A percentile compares a stretch with the other conserved stretches of the same genome.
phyloP scores from a whole-genome alignment of 129 eudicot genomes.

The Arctium minus region DNA sequence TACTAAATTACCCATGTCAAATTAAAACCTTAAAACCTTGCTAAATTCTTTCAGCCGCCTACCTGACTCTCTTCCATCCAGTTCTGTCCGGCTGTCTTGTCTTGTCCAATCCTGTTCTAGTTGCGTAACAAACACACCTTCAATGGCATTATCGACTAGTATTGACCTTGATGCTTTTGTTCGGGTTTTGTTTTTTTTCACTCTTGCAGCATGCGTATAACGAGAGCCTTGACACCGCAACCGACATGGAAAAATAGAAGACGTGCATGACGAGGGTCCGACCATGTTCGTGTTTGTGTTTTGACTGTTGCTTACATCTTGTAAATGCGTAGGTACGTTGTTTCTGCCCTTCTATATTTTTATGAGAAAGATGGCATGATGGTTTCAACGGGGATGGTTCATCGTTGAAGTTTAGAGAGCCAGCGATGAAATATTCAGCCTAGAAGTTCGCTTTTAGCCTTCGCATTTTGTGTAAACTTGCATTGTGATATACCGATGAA shows the following conservation, averaged over 20 bases:
- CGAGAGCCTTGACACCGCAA: slow-evolving; percentile 47
- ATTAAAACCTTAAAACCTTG: too few relatives aligned
- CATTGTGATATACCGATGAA: neutral
- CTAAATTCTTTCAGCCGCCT: too few relatives aligned
- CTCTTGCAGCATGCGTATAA: slow-evolving; percentile 62
- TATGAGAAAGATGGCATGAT: slow-evolving; percentile 15
- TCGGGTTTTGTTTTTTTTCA: neutral
- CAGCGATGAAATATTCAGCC: neutral
- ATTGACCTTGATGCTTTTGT: neutral
- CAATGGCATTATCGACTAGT: neutral
- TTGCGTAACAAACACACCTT: neutral
- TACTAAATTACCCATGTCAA: neutral
- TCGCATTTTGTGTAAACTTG: neutral
- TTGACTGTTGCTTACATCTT: slow-evolving; percentile 14
- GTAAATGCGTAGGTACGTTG: slow-evolving; percentile 23
- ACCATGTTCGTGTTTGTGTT: slow-evolving; percentile 16
- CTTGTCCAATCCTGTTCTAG: neutral
- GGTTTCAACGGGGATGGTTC: neutral
- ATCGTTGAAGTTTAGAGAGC: neutral
- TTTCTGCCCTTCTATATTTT: neutral
- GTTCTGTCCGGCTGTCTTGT: neutral
- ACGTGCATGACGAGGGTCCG: neutral
- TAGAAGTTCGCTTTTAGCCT: neutral
- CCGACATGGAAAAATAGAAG: slow-evolving; percentile 50
- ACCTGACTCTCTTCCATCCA: too few relatives aligned